These are phyloP conservation scores for Hordeum marinum DNA, from an alignment of 176 grass and related monocot species.

Conservation along the genomic window DNA sequence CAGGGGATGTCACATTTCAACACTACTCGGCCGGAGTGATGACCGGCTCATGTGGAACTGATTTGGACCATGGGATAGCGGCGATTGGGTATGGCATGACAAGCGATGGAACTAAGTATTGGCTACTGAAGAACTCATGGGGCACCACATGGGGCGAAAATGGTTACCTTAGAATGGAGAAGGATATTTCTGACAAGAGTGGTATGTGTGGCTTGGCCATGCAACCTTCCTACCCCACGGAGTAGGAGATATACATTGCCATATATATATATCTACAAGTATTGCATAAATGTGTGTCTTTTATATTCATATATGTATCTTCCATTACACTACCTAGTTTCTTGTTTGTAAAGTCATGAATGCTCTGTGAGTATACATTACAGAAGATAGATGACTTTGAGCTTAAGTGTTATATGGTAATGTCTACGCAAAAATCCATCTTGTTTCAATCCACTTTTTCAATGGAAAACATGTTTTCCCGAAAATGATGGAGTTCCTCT, in stretches of 20 bases:
- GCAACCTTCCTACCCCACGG: not conserved
- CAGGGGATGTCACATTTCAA: not conserved
- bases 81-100: not conserved
- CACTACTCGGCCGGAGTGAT: not conserved
- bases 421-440: not conserved
- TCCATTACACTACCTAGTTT: not conserved
- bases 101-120: not conserved
- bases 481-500: no score
- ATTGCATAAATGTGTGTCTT: not conserved
- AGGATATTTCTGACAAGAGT: not conserved
- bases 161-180: not conserved
- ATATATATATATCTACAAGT: not conserved
- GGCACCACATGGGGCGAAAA: not conserved
- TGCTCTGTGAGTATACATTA: no score
- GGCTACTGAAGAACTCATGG: not conserved
- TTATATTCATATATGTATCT: not conserved
- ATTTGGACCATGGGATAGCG: not conserved
- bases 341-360: no score
- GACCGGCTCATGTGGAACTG: not conserved
- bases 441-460: not conserved
- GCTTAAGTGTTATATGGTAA: not conserved
- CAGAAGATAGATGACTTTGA: not conserved
- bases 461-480: no score
- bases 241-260: not conserved
- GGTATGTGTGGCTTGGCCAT: not conserved